phyloP scores from a whole-genome alignment of 495 filamentous ascomycete species.

The Tuber brumale region DNA sequence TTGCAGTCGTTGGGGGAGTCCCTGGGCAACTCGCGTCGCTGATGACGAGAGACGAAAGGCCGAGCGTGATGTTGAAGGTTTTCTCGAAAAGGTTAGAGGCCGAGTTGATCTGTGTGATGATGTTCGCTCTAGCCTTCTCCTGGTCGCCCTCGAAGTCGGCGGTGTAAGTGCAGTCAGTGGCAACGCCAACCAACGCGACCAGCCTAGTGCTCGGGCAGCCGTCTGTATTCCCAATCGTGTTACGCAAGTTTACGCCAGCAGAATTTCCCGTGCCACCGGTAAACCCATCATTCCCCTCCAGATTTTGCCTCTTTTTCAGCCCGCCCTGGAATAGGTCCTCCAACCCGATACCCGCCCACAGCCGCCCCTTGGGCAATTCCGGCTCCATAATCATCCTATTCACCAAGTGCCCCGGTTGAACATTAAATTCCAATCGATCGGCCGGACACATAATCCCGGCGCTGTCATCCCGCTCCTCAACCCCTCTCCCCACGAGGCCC shows the following conservation, averaged over 20 bases:
- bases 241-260: conserved; percentile 73
- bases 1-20: conserved; percentile 55
- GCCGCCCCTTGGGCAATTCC: conserved; percentile 21
- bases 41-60: conserved; percentile 76
- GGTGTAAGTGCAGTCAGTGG: conserved; percentile 86
- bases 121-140: conserved; percentile 56
- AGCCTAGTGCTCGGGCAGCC: conserved; percentile 84
- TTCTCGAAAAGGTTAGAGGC: conserved; percentile 82
- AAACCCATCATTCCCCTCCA: conserved; percentile 28
- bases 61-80: conserved; percentile 89
- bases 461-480: conserved; percentile 25
- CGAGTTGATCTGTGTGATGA: conserved; percentile 77
- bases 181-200: conserved; percentile 85
- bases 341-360: conserved; percentile 28
- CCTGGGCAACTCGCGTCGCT: conserved; percentile 62
- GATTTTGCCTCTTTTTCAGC: conserved; percentile 31
- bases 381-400: conserved; percentile 36
- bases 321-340: conserved; percentile 34
- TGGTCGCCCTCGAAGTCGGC: conserved; percentile 55
- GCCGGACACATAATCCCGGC: conserved; percentile 43
- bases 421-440: conserved; percentile 43
- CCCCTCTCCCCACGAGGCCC: conserved; percentile 11
- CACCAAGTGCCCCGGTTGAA: conserved; percentile 28
- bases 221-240: conserved; percentile 68
- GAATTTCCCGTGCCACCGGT: conserved; percentile 64